Evolutionary conservation across 1,284 basidiomycete genomes (phyloP), one percentile per base, ranked within the genome.

Genomic region (Cutaneotrichosporon cutaneum): DNA sequence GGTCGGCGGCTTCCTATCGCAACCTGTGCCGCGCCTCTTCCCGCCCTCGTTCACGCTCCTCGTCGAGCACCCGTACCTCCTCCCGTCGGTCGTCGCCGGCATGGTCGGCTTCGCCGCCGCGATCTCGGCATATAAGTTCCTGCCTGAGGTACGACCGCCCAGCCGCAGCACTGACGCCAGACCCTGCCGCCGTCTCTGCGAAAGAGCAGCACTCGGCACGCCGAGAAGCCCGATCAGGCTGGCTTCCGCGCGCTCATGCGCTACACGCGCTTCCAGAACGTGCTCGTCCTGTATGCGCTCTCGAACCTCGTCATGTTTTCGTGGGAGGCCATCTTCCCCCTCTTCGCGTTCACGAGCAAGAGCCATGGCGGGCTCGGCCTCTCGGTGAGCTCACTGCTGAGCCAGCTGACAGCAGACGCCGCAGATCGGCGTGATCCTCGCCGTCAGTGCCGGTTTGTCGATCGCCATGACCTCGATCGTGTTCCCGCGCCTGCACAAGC

Each of bases 241-340:
- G 69, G 70, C 2, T 27, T 71, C 21, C 30, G 35, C 14, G 57
- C 66, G 13, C 61, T 76, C 13, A 24, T 76, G 27, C 39, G 45
- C 18, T 68, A 71, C 39, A 47, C 32, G 18, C 42, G 52, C 39
- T 77, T 74, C 55, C 72, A 68, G 50, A 68, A 68, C 18, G 65
- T 75, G 8, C 45, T 74, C 16, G 60, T 70, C 1, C 60, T 75
- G 3, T 75, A 77, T 54, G 63, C 67, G 1, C 54, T 73, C 45
- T 62, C 65, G 33, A 72, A 75, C 36, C 67, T 59, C 0, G 66
- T 74, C 24, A 68, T 68, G 63, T 75, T 73, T 48, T 62, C 68
- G 2, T 77, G 70, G 65, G 75, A 77, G 50, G 74, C 73, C 11
- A 59, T 75, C 14, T 77, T 69, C 45, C 75, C 75, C 6, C 57